These are phyloP conservation scores for Meredithiella fracta DNA, from an alignment of 2,329 filamentous ascomycete genomes.

Conservation along the genomic window DNA sequence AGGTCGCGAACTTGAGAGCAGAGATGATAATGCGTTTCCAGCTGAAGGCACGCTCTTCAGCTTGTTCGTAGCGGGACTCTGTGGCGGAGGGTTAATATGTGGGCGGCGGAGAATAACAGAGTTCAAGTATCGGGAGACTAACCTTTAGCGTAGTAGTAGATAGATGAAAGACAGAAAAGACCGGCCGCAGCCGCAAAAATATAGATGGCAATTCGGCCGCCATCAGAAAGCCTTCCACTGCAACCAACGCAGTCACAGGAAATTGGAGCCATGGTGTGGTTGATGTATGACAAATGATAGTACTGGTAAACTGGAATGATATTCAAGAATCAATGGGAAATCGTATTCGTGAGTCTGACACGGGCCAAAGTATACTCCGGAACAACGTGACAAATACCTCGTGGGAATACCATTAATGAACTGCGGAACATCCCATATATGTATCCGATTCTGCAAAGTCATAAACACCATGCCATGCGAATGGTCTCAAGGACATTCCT, in stretches of 20 bases:
- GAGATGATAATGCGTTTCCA: constrained; percentile 6
- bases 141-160: constrained; percentile 13
- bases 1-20: constrained; percentile 6
- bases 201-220: constrained; percentile 4
- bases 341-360: background rate
- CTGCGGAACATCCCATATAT: background rate
- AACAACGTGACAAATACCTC: background rate
- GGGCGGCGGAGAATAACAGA: background rate
- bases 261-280: background rate
- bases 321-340: background rate
- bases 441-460: background rate
- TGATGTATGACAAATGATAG: too few species aligned
- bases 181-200: background rate
- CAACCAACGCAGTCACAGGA: background rate
- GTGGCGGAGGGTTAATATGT: background rate
- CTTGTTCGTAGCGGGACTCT: constrained; percentile 11
- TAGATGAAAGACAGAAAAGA: constrained; percentile 6
- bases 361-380: background rate
- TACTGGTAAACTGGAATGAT: background rate
- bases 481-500: background rate
- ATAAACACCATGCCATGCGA: background rate
- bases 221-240: background rate
- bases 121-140: background rate
- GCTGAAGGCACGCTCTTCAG: constrained; percentile 3
- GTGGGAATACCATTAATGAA: background rate